Percentiles rank a stretch among this genome's conserved stretches.
Conservation (phyloP, 2,329 filamentous ascomycete species). For the Cercospora sp. region DNA sequence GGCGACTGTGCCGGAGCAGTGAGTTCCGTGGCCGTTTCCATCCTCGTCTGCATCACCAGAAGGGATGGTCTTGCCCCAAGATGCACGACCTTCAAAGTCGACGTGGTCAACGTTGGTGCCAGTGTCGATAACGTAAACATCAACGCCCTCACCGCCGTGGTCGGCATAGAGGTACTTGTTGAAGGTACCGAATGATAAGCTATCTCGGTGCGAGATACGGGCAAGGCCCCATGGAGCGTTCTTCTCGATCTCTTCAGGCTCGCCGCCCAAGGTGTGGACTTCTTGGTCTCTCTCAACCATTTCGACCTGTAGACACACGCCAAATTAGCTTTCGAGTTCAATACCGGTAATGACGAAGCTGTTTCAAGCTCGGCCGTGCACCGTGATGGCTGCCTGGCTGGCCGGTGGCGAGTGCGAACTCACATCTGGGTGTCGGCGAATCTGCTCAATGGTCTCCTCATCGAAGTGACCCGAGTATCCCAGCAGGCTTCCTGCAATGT, state of each 20-base stretch:
- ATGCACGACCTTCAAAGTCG: slow-evolving; percentile 93
- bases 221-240: slow-evolving; percentile 98
- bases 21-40: slow-evolving; percentile 97
- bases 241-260: slow-evolving; percentile 69
- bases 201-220: slow-evolving; percentile 91
- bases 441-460: slow-evolving; percentile 86
- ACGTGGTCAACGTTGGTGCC: slow-evolving; percentile 92
- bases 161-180: slow-evolving; percentile 96
- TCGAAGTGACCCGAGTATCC: slow-evolving; percentile 97
- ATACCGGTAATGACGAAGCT: background rate
- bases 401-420: slow-evolving; percentile 51
- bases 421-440: slow-evolving; percentile 95
- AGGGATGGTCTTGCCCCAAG: slow-evolving; percentile 97
- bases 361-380: slow-evolving; percentile 13
- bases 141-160: slow-evolving; percentile 93
- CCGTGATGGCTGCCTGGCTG: slow-evolving; percentile 25
- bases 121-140: slow-evolving; percentile 98
- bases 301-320: slow-evolving; percentile 67
- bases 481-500: slow-evolving; percentile 78
- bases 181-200: slow-evolving; percentile 85
- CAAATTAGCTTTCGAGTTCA: slow-evolving; percentile 1
- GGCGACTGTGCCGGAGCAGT: slow-evolving; percentile 97
- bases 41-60: slow-evolving; percentile 79
- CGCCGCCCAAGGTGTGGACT: slow-evolving; percentile 72
- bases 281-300: slow-evolving; percentile 94